Percentiles rank a stretch among this genome's conserved stretches.
phyloP scores from a whole-genome alignment of 2,329 filamentous ascomycete genomes.

The Leptodontidium sp. region DNA sequence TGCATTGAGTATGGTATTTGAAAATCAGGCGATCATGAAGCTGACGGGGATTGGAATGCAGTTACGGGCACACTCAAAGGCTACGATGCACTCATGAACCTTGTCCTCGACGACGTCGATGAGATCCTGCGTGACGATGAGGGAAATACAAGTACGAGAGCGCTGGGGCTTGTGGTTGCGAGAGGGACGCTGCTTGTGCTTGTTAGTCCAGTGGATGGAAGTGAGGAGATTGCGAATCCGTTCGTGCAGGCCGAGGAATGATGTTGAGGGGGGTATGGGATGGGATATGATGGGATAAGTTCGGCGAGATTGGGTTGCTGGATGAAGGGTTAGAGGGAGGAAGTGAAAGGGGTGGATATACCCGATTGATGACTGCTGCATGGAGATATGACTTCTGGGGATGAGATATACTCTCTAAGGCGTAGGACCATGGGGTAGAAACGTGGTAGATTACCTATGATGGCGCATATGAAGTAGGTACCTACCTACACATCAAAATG shows the following conservation, averaged over 20 bases:
- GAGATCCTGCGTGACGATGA: conserved; percentile 92
- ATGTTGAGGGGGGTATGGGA: conserved; percentile 23
- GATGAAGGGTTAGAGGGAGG: too few relatives aligned
- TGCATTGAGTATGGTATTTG: not conserved
- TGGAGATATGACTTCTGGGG: too few relatives aligned
- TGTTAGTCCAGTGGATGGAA: conserved; percentile 92
- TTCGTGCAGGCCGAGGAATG: conserved; percentile 79
- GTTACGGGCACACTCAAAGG: conserved; percentile 91
- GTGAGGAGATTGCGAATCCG: conserved; percentile 94
- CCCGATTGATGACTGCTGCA: too few relatives aligned
- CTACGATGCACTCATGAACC: conserved; percentile 97
- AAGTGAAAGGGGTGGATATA: too few relatives aligned
- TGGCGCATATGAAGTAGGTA: too few relatives aligned
- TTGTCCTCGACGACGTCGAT: conserved; percentile 93
- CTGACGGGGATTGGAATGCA: conserved; percentile 50
- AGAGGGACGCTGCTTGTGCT: conserved; percentile 92
- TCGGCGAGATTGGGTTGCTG: not conserved
- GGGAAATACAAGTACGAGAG: conserved; percentile 78
- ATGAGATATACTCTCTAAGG: too few relatives aligned
- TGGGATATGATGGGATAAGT: not conserved
- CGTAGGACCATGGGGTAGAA: too few relatives aligned
- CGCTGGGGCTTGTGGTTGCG: conserved; percentile 80
- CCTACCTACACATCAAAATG: too few relatives aligned
- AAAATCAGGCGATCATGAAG: not conserved
- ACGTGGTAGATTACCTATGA: too few relatives aligned